Percentiles rank a stretch among this genome's conserved stretches.
Conservation (phyloP, 805 yeast genomes). For the Jamesozyma piceae region DNA sequence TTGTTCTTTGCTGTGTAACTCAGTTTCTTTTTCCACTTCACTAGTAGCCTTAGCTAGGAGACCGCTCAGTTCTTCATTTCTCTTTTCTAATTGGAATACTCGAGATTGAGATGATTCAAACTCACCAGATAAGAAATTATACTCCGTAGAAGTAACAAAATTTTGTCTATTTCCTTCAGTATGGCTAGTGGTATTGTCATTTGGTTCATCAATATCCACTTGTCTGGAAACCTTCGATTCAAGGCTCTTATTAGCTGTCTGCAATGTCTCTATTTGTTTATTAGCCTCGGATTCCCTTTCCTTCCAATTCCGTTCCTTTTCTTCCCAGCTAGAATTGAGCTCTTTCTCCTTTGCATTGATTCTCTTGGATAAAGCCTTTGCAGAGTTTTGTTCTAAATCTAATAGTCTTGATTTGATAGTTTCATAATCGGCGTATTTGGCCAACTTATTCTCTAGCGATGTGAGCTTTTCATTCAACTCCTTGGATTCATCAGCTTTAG, state of each 20-base stretch:
- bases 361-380: slow-evolving; percentile 43
- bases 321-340: slow-evolving; percentile 56
- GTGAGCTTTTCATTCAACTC: slow-evolving; percentile 43
- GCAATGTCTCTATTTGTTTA: slow-evolving; percentile 43
- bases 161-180: slow-evolving; percentile 16
- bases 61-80: slow-evolving; percentile 66
- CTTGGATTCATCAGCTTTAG: slow-evolving; percentile 44
- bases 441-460: slow-evolving; percentile 46
- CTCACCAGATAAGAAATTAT: slow-evolving; percentile 65
- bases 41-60: slow-evolving; percentile 50
- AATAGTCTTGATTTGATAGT: slow-evolving; percentile 54
- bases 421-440: slow-evolving; percentile 70
- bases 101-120: slow-evolving; percentile 62
- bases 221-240: slow-evolving; percentile 59
- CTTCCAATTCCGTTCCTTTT: slow-evolving; percentile 62
- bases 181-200: slow-evolving; percentile 20
- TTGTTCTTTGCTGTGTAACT: slow-evolving; percentile 32
- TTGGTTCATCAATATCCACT: slow-evolving; percentile 34
- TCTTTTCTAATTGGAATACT: slow-evolving; percentile 58
- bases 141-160: slow-evolving; percentile 31
- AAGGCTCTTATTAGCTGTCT: slow-evolving; percentile 52
- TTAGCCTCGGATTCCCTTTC: slow-evolving; percentile 44
- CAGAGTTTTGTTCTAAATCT: slow-evolving; percentile 51
- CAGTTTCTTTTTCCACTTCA: slow-evolving; percentile 35
- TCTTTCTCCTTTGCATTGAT: slow-evolving; percentile 68